Conservation (phyloP, 495 filamentous ascomycete genomes). For the Podospora pseudocomata region DNA sequence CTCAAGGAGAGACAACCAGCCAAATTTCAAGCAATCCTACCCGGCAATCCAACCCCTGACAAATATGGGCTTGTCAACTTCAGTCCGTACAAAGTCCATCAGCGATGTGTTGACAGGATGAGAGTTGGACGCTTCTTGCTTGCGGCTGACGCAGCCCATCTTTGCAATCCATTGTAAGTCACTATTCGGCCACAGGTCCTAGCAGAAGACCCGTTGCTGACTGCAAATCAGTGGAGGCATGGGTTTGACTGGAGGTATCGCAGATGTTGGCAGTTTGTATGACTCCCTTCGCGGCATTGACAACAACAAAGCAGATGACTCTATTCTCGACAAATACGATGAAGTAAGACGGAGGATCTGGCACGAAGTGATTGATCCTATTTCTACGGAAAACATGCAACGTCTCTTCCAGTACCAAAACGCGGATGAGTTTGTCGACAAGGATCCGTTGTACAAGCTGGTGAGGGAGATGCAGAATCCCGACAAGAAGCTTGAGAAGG, state of each 20-base stretch:
- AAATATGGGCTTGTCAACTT: constrained; percentile 54
- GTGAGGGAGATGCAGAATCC: constrained; percentile 23
- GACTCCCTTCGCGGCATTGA: constrained; percentile 56
- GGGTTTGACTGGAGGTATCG: constrained; percentile 60
- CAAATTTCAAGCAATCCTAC: constrained; percentile 54
- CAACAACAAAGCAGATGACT: constrained; percentile 48
- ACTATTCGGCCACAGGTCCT: neutral
- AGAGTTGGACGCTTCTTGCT: constrained; percentile 55
- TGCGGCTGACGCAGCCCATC: constrained; percentile 58
- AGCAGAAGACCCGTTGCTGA: neutral
- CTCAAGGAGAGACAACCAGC: constrained; percentile 50
- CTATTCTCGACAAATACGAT: constrained; percentile 56
- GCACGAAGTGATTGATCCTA: constrained; percentile 52
- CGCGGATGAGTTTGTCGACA: constrained; percentile 30
- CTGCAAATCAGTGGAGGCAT: constrained; percentile 45
- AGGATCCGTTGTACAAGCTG: constrained; percentile 41
- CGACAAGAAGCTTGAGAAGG: neutral
- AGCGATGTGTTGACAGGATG: constrained; percentile 55
- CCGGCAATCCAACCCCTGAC: constrained; percentile 54
- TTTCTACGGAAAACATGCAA: constrained; percentile 52
- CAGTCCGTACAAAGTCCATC: constrained; percentile 59
- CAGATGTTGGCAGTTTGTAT: constrained; percentile 56
- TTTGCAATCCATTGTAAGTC: constrained; percentile 48
- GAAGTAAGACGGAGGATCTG: constrained; percentile 56
- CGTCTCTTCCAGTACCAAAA: constrained; percentile 38